phyloP scores from a whole-genome alignment of 495 filamentous ascomycete species.

The Rhypophila decipiens region DNA sequence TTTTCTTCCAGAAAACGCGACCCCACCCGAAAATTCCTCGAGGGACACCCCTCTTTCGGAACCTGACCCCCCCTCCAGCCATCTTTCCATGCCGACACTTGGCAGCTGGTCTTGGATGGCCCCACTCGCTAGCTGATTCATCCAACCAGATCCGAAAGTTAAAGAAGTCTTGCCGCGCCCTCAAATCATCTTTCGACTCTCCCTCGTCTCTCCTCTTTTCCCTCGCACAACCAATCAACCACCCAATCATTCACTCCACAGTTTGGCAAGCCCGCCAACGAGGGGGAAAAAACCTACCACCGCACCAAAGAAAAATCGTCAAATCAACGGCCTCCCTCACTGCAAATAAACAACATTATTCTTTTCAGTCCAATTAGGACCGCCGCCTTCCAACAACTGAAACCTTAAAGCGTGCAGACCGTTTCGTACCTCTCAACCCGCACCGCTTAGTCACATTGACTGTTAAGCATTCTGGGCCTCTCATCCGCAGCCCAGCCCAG shows the following conservation, averaged over 20 bases:
- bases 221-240: constrained; percentile 39
- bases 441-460: constrained; percentile 3
- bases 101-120: constrained; percentile 5
- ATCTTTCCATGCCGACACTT: constrained; percentile 3
- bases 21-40: constrained; percentile 15
- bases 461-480: background rate
- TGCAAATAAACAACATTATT: constrained; percentile 11
- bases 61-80: constrained; percentile 23
- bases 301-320: constrained; percentile 19
- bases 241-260: constrained; percentile 28
- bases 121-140: constrained; percentile 32
- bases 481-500: background rate
- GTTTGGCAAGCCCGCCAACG: constrained; percentile 16
- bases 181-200: constrained; percentile 36
- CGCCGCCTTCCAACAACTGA: background rate
- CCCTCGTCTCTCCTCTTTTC: constrained; percentile 34
- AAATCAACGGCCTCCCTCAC: constrained; percentile 29
- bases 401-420: constrained; percentile 6
- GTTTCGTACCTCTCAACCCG: constrained; percentile 16
- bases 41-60: constrained; percentile 15
- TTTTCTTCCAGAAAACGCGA: constrained; percentile 6
- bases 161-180: constrained; percentile 29
- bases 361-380: constrained; percentile 28
- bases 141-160: constrained; percentile 35
- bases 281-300: constrained; percentile 17